Evolutionary conservation across 257 asterid genomes (phyloP).

Genomic region (Solanum pimpinellifolium): DNA sequence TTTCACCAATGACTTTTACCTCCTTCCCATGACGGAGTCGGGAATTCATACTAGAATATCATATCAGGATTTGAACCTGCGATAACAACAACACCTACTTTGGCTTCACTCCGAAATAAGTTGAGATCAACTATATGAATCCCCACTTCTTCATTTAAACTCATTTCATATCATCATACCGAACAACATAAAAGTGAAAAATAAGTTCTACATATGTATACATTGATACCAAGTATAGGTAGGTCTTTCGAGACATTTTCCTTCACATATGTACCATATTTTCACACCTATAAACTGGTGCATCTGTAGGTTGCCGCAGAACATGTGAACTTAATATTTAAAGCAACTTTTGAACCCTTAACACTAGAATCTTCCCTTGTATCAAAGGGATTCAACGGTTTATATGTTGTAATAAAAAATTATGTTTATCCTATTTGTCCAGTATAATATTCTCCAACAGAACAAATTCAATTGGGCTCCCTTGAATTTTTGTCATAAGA

Average conservation of each 20-base stretch:
- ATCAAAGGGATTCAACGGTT: not conserved
- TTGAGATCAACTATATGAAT: not conserved
- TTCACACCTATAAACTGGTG: not conserved
- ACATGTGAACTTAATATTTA: not conserved
- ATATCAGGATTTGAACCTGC: not conserved
- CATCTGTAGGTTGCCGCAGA: not conserved
- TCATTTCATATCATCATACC: not conserved
- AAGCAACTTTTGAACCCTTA: not conserved
- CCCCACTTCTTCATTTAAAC: not conserved
- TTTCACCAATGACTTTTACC: not conserved
- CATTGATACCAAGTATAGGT: not conserved
- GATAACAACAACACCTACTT: not conserved
- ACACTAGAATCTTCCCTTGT: not conserved
- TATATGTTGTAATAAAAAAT: not conserved
- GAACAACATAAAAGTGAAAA: not conserved
- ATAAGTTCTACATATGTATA: not conserved
- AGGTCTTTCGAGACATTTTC: not conserved
- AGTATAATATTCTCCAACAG: conserved; percentile 14
- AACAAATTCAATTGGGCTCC: not conserved
- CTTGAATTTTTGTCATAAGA: not conserved
- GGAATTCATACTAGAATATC: not conserved
- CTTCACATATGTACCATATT: not conserved
- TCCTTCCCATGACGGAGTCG: not conserved
- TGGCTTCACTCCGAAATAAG: not conserved
- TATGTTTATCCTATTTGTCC: not conserved